Evolutionary conservation across 768 basidiomycete genomes (phyloP), one percentile per base, ranked within the genome.

Genomic region (Leccinum pellstonianum): DNA sequence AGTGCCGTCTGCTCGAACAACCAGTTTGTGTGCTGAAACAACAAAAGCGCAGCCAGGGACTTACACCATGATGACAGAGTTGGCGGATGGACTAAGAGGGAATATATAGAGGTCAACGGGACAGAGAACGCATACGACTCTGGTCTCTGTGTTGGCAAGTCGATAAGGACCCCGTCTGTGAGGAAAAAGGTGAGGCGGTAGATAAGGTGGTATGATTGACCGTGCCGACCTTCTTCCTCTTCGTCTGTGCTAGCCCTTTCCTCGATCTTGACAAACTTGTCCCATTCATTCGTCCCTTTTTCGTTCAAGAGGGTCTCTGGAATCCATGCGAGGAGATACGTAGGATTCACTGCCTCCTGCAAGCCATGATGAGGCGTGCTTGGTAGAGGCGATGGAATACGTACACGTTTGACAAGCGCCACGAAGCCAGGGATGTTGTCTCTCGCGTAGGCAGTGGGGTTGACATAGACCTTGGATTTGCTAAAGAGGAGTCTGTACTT

Each of bases 101-200:
- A 95, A 70, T 96, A 97, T 65, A 98, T 86, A 10, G 89, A 90
- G 0, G 90, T 89, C 49, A 97, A 68, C 10, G 95, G 90, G 1
- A 96, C 90, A n/a, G 95, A 95, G 77, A 97, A 97, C 1, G 95
- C 93, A 69, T 97, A 97, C 19, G 91, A 91, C 72, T 95, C 92
- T 3, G 93, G 90, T 53, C 88, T 80, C 65, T 89, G 88, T 1
- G 84, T 84, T 33, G 93, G 93, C 56, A 93, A 79, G 64, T 93
- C 90, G 62, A 95, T 92, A 46, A 94, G 81, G 23, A 95, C 90
- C 29, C 86, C 86, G 68, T 95, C 93, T 93, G 61, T 25, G 48
- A 17, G 60, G 41, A 38, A 56, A 37, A 54, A 12, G 35, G 60
- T 57, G 59, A 59, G 54, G 62, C n/a, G 56, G 19, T n/a, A 46